phyloP scores from a whole-genome alignment of 202 grass and related monocot species.

The Setaria italica region DNA sequence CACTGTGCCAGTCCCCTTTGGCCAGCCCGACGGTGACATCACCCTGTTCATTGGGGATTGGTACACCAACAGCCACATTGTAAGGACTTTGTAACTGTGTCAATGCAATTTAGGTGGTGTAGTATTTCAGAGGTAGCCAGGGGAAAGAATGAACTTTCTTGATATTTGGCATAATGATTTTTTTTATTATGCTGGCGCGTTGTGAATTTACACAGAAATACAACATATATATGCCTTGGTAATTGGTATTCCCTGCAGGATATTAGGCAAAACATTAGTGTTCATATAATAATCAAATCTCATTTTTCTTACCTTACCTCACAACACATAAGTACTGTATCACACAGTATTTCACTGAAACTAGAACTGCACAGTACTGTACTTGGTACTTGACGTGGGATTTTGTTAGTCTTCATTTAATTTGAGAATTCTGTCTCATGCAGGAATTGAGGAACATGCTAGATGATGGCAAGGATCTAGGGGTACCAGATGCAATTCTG shows the following conservation, averaged over 20 bases:
- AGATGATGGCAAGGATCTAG: conserved; percentile 75
- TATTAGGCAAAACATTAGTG: neutral
- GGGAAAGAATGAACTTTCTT: conserved; percentile 27
- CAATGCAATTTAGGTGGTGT: conserved; percentile 4
- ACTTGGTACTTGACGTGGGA: neutral
- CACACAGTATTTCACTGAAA: neutral
- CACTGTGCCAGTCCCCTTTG: conserved; percentile 67
- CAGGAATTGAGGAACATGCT: conserved; percentile 86
- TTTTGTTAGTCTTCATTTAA: conserved; percentile 35
- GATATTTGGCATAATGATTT: neutral
- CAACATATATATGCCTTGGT: neutral
- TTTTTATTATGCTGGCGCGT: neutral
- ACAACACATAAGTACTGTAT: neutral
- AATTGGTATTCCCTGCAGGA: neutral
- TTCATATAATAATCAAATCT: neutral
- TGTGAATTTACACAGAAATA: neutral
- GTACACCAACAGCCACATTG: conserved; percentile 88
- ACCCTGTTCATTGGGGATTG: conserved; percentile 89
- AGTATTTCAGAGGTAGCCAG: conserved; percentile 4
- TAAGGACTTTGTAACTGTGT: conserved; percentile 46
- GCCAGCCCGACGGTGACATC: conserved; percentile 70
- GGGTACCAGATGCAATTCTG: conserved; percentile 75
- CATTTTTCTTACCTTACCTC: neutral
- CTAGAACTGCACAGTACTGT: neutral
- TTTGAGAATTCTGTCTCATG: conserved; percentile 35